A percentile compares a stretch with the other conserved stretches of the same genome.
phyloP scores from a whole-genome alignment of 1,284 basidiomycete genomes.

The Gomphus bonarii region DNA sequence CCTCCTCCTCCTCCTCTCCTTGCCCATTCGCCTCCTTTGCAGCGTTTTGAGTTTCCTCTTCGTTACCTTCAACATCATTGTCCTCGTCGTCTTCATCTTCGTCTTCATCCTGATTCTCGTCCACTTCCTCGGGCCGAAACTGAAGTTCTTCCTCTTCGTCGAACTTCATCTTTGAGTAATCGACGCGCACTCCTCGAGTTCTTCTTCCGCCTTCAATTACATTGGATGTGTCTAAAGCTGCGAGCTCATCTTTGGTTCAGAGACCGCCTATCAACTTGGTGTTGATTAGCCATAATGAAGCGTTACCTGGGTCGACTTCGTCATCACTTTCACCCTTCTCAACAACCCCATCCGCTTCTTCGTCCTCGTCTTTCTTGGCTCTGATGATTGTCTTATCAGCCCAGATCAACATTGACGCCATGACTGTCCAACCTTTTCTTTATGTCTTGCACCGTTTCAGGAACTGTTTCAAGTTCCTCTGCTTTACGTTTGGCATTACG shows the following conservation, averaged over 20 bases:
- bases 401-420: not conserved
- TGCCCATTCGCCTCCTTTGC: not conserved
- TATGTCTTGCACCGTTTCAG: not conserved
- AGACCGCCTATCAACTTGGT: not conserved
- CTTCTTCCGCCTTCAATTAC: constrained; percentile 23
- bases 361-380: constrained; percentile 22
- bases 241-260: constrained; percentile 22
- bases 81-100: constrained; percentile 13
- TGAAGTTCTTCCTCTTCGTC: constrained; percentile 20
- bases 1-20: constrained; percentile 14
- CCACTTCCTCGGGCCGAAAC: constrained; percentile 20
- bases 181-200: constrained; percentile 26
- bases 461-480: constrained; percentile 6
- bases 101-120: constrained; percentile 18
- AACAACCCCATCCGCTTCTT: constrained; percentile 10
- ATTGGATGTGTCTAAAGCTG: constrained; percentile 20
- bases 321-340: constrained; percentile 13
- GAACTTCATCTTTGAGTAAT: constrained; percentile 26
- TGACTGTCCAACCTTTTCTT: constrained; percentile 4
- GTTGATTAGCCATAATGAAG: not conserved
- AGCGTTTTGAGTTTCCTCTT: constrained; percentile 11
- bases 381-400: constrained; percentile 13
- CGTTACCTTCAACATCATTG: constrained; percentile 11
- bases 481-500: constrained; percentile 6
- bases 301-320: constrained; percentile 22